phyloP scores from a whole-genome alignment of 1,284 basidiomycete species.

The Pseudozyma pruni region DNA sequence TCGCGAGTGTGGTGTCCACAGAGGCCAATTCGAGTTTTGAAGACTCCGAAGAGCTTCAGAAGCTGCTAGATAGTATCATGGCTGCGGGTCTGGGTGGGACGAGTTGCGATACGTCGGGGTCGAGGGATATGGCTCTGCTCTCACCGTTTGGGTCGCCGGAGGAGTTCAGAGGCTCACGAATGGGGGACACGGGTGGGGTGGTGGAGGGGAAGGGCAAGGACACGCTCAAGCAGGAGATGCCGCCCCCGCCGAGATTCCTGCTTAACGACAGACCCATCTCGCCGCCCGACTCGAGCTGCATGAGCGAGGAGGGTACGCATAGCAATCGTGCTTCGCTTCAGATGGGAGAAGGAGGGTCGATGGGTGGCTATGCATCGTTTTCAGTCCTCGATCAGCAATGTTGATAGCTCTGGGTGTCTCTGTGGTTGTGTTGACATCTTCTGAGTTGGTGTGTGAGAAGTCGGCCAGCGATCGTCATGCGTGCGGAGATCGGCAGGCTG shows the following conservation, averaged over 20 bases:
- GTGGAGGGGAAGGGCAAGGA: slow-evolving; percentile 1
- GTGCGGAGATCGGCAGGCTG: no score
- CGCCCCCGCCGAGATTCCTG: slow-evolving; percentile 39
- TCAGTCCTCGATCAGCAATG: no score
- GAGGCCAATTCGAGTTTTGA: slow-evolving; percentile 48
- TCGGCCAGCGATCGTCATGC: no score
- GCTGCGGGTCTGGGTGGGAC: slow-evolving; percentile 21
- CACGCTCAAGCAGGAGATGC: background rate
- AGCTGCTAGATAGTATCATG: slow-evolving; percentile 45
- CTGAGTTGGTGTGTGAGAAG: no score
- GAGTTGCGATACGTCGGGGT: slow-evolving; percentile 15
- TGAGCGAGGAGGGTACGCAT: slow-evolving; percentile 21
- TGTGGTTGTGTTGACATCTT: no score
- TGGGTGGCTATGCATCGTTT: background rate
- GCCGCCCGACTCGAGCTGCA: slow-evolving; percentile 30
- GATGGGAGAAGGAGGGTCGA: background rate
- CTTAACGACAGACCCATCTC: slow-evolving; percentile 48
- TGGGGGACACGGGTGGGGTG: background rate
- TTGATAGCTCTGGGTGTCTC: no score
- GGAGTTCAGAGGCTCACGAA: slow-evolving; percentile 7
- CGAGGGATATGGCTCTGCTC: slow-evolving; percentile 25
- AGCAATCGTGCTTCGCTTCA: background rate
- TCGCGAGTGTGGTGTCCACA: slow-evolving; percentile 31
- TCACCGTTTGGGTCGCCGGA: slow-evolving; percentile 37
- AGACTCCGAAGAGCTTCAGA: slow-evolving; percentile 45